Evolutionary conservation across 208 protist species (phyloP), one percentile per base, ranked within the genome.

Genomic region (Trypanosoma brucei): DNA sequence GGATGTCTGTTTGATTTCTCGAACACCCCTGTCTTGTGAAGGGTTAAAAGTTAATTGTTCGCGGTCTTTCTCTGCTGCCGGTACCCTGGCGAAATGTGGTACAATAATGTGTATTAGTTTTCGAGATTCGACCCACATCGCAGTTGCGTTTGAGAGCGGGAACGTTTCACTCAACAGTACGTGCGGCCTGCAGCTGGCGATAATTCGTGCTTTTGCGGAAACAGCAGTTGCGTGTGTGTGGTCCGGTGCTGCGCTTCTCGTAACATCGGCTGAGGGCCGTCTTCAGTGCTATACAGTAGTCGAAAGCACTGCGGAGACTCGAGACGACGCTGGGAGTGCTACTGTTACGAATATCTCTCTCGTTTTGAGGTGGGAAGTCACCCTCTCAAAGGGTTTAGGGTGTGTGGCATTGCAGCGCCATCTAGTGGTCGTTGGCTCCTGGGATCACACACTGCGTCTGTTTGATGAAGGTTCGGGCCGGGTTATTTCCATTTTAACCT

Each of bases 361-460:
- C 42, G 59, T 57, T 48, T 58, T 77, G 36, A 36, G 57, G 34
- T 94, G 88, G 84, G 76, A 81, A 39, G 46, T 53, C 9, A 62
- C 62, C 13, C 55, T 85, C 2, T 72, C 63, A 45, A 90, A 88
- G 61, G 84, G 88, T 34, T 45, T 94, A 30, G 88, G 88, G 30
- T 82, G 80, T 50, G 44, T 78, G 1, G 71, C 65, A 14, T 37
- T 90, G 14, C 70, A 88, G 42, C 76, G 71, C 31, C 70, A 82
- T 57, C 53, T 91, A 22, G 56, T 77, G 40, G 59, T 94, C 5
- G 50, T 82, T 4, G 88, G 84, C 3, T 79, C 78, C 34, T 94
- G 88, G 84, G 88, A 94, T 68, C 75, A 76, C 55, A 88, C 76
- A 8, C 50, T 91, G 55, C 84, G 88, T 38, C 75, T 90, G 9